Base-by-base conservation (phyloP, 2,329 filamentous ascomycete species). In the Lizonia empirigonia region DNA sequence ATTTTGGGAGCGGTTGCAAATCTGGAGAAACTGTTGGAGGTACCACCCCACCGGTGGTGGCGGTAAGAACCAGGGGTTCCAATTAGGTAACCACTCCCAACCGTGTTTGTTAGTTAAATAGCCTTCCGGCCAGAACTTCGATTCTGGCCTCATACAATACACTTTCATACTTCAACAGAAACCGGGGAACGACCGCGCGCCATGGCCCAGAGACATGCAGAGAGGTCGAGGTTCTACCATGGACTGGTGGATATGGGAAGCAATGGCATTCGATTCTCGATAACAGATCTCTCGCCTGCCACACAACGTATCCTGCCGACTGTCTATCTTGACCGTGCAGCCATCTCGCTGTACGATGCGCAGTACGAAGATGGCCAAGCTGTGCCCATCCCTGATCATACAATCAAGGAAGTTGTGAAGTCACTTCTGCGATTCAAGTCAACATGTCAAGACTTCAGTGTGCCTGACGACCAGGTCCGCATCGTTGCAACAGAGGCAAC, bases 181-280 rank as follows among this genome's bases (percentile, higher is more conserved):
- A 18, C 50, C 40, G 48, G 39, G 50, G 47, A 48, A 45, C n/a
- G 24, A 54, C 39, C 10, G 24, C 39, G 26, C 39, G 29, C 44
- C 39, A 53, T 53, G 50, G 38, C 50, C 30, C 39, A 39, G 35
- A 53, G 34, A 44, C 50, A 55, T 16, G 33, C 24, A 39, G 55
- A 63, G 42, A 60, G 51, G 40, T 59, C 57, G 33, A 45, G 40
- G 42, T 55, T 60, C 44, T 67, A 65, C 44, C 66, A 70, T 65
- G 69, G 67, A 22, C 53, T 72, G 55, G 69, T 72, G 53, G 69
- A 72, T 35, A 71, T 72, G 69, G 69, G 69, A 46, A 72, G 91
- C 78, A 97, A 96, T 78, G 92, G 91, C 64, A 93, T 96, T 64
- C 90, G 92, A 47, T 96, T 96, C 78, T 93, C 90, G 35, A 90